Base-by-base conservation (phyloP, 2,329 filamentous ascomycete species). In the Metarhizium sp. region DNA sequence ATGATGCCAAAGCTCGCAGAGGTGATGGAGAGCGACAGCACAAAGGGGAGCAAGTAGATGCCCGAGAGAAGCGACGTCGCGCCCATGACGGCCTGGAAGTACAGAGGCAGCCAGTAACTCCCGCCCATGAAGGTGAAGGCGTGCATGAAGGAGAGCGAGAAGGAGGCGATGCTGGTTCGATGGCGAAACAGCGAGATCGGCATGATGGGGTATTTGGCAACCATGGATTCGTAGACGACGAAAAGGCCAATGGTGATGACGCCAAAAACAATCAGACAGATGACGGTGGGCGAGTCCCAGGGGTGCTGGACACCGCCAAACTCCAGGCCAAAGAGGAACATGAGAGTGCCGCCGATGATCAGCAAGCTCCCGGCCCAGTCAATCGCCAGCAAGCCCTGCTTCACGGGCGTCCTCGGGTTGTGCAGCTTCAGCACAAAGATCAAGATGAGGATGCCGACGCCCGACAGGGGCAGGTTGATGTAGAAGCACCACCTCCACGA, bases 291-390 rank as follows among this genome's bases (percentile, higher is more conserved):
- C 0, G 87, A 92, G 53, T 73, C 71, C 90, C 90, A 95, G 1
- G 91, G 86, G 59, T 81, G 82, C 25, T 78, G 77, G 52, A 90
- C 80, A 51, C 90, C 91, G 54, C 91, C 92, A 59, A 92, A 90
- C 65, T 95, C 87, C 11, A 96, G 80, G 0, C 90, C 92, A 46
- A 96, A 82, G 4, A 96, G 81, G 60, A 95, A 77, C 88, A 95
- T 92, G 20, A 95, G 75, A 0, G 88, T 92, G 20, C 86, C 89
- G 46, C 87, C 87, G 29, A 92, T 79, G 66, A 95, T 82, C 34
- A 79, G 70, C 4, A 78, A 14, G 55, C 74, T 79, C 40, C 79
- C 79, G 0, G 74, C 59, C 80, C 80, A 84, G 68, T 84, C 81
- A 49, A 84, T 75, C 18, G 85, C 85, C 36, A 79, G 76, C 5